Base-by-base conservation (phyloP, 306 rosid genomes). In the Luffa acutangula region DNA sequence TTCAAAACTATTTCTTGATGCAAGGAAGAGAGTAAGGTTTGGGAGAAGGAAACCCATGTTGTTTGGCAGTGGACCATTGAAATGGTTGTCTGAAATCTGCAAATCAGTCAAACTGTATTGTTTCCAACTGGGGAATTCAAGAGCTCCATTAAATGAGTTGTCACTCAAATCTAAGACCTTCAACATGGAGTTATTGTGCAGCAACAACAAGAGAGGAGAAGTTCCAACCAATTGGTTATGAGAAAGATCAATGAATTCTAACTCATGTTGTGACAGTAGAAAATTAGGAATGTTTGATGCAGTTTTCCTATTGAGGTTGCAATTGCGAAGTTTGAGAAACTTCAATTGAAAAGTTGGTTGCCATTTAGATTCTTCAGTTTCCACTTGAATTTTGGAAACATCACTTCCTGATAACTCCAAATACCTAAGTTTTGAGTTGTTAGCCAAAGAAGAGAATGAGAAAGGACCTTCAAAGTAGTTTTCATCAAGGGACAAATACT, bases 401-500 rank as follows among this genome's bases (percentile, higher is more conserved):
- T 39, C 5, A 39, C 42, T 39, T 25, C 7, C 25, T 34, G 77
- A 11, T 17, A 78, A 78, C 14, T 53, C 20, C n/a, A 82, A 52
- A 21, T 41, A 41, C 65, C 52, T 21, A 64, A 79, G 77, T 51
- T 48, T 62, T 39, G 85, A 51, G 36, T 48, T 79, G 34, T 78
- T 70, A 21, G 76, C 48, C 4, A 82, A 71, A 31, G 73, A 48
- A 66, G 79, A 78, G 36, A 82, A 46, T 15, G 2, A 14, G 75
- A 78, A 78, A 17, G 37, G 36, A 0, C 79, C 82, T 21, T 66
- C 79, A 48, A 82, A 82, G n/a, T 59, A 18, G 59, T 82, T 82
- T 2, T 37, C 45, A 59, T 54, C 21, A 9, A 82, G 39, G 17
- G 72, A 73, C 18, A 82, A 76, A 48, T 57, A 70, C 75, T 42